Percentiles rank a stretch among this genome's conserved stretches.
These are phyloP conservation scores for Apiospora hydei DNA, from an alignment of 2,329 filamentous ascomycete species.

Conservation along the genomic window DNA sequence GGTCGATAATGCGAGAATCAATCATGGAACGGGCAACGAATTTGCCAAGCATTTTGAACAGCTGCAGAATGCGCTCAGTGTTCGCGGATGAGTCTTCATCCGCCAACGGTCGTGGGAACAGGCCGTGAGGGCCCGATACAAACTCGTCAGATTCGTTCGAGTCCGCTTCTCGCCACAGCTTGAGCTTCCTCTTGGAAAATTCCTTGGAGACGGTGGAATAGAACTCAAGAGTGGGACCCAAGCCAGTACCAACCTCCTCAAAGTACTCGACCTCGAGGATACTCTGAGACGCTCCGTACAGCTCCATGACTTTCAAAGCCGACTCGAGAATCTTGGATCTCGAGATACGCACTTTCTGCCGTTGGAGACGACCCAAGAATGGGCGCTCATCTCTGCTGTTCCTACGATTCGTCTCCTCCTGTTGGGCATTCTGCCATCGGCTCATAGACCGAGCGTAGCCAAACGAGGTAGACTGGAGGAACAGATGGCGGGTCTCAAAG, in stretches of 20 bases:
- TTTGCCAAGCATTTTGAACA: slow-evolving; percentile 94
- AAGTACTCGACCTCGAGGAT: slow-evolving; percentile 98
- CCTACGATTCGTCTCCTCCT: slow-evolving; percentile 78
- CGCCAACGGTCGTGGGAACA: slow-evolving; percentile 92
- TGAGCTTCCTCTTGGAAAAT: slow-evolving; percentile 96
- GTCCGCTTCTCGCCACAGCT: slow-evolving; percentile 94
- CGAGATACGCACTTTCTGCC: slow-evolving; percentile 98
- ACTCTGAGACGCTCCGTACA: slow-evolving; percentile 96
- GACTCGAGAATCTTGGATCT: slow-evolving; percentile 94
- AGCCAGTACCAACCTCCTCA: slow-evolving; percentile 94
- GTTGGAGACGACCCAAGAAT: slow-evolving; percentile 88
- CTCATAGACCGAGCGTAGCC: slow-evolving; percentile 98
- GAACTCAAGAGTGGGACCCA: slow-evolving; percentile 95
- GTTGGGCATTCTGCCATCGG: slow-evolving; percentile 93
- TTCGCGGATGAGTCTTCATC: slow-evolving; percentile 79
- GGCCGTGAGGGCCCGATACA: slow-evolving; percentile 81
- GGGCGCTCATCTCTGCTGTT: slow-evolving; percentile 90
- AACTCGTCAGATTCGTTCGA: slow-evolving; percentile 76
- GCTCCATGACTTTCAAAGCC: slow-evolving; percentile 97
- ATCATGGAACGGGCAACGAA: slow-evolving; percentile 99
- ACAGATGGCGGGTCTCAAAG: slow-evolving; percentile 95
- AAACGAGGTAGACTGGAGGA: slow-evolving; percentile 97
- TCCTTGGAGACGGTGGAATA: slow-evolving; percentile 98
- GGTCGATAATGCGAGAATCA: slow-evolving; percentile 95
- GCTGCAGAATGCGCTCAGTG: slow-evolving; percentile 84